Base-by-base conservation (phyloP, 1,284 basidiomycete species). In the Cutaneotrichosporon dermatis region DNA sequence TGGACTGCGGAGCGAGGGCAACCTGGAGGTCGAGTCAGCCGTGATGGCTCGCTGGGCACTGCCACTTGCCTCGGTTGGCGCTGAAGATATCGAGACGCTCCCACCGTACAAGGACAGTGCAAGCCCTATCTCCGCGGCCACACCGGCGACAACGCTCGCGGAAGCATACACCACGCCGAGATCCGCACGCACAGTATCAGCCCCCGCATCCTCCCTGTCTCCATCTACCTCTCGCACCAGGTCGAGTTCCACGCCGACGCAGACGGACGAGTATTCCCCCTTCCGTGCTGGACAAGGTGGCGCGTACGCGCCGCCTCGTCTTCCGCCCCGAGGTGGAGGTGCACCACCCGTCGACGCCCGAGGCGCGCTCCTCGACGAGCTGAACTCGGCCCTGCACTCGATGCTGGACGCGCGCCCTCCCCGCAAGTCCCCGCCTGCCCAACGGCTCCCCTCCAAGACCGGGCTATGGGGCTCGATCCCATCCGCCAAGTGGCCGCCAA, bases 221-320 rank as follows among this genome's bases (percentile, higher is more conserved):
- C 88, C 0, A 82, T 94, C 43, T 92, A 92, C 72, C 83, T 90
- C 11, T 85, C 86, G 0, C 88, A 89, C 65, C 89, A 92, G 63
- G 88, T 92, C 73, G 81, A 85, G 8, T 93, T 92, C 79, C 83
- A 85, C 66, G 82, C 84, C 1, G 0, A 64, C 66, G 10, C 83
- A 85, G 1, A 87, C 88, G 63, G 89, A 92, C 70, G 90, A 90
- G 64, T 88, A 88, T 65, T 85, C 87, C 0, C 84, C 89, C 9
- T 81, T 91, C 88, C 0, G 82, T 84, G 1, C 82, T 85, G 55
- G 83, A 85, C 54, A 79, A 89, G 54, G 85, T 86, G 60, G 80
- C 89, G 9, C 78, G 82, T 0, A 83, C 83, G 0, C 60, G 73
- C 35, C 85, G 84, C 78, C 83, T 92, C 53, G 83, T 86, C 10